Conservation (phyloP, 768 basidiomycete species). For the Peribolospora baueri region DNA sequence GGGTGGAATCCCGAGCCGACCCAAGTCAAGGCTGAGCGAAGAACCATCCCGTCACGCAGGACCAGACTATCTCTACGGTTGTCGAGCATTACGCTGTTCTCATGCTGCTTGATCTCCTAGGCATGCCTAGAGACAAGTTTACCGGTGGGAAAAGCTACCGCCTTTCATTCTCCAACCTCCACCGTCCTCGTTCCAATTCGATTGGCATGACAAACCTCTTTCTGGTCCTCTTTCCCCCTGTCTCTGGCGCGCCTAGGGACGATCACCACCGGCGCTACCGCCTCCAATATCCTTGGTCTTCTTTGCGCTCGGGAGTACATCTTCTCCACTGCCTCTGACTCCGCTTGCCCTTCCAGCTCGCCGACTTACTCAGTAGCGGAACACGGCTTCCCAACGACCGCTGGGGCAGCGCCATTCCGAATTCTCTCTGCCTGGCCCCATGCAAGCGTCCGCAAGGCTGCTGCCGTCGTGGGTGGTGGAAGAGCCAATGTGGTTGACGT, state of each 20-base stretch:
- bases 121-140: constrained; percentile 9
- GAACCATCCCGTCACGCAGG: constrained; percentile 1
- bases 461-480: constrained; percentile 23
- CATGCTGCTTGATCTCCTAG: constrained; percentile 17
- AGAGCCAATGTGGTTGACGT: constrained; percentile 20
- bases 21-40: too few relatives aligned
- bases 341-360: neutral
- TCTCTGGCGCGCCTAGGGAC: constrained; percentile 16
- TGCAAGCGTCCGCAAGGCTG: constrained; percentile 23
- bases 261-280: constrained; percentile 25
- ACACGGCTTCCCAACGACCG: constrained; percentile 14
- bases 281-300: constrained; percentile 24
- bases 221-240: constrained; percentile 12
- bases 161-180: neutral
- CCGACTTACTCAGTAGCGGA: constrained; percentile 20
- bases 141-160: neutral
- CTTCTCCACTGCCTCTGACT: constrained; percentile 12
- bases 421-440: constrained; percentile 22
- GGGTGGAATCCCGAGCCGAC: too few relatives aligned
- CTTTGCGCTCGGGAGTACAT: constrained; percentile 22
- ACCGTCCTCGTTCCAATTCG: constrained; percentile 8
- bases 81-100: constrained; percentile 17
- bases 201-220: constrained; percentile 1
- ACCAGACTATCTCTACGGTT: constrained; percentile 14
- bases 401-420: constrained; percentile 14